Percentiles rank a stretch among this genome's conserved stretches.
Conservation (phyloP, 805 yeast genomes). For the Teunomyces barrocoloradensis region DNA sequence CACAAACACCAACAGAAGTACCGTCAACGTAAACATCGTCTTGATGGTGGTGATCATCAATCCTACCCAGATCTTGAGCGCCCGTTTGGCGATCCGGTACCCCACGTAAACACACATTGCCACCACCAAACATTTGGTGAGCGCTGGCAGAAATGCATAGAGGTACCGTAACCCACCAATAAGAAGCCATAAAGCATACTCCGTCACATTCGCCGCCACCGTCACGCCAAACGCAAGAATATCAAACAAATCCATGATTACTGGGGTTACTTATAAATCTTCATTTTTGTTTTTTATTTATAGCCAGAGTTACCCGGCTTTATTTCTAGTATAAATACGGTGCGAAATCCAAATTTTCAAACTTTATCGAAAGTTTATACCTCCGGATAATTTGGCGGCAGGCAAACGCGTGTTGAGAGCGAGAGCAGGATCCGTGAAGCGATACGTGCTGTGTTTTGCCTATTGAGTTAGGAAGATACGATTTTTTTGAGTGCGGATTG, state of each 20-base stretch:
- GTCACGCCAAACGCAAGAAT: conserved; percentile 9
- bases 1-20: conserved; percentile 12
- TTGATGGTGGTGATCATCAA: conserved; percentile 19
- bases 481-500: conserved; percentile 10
- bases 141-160: neutral
- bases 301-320: conserved; percentile 18
- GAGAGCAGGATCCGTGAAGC: conserved; percentile 18
- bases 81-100: conserved; percentile 14
- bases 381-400: conserved; percentile 35
- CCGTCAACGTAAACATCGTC: conserved; percentile 12
- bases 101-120: conserved; percentile 15
- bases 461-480: conserved; percentile 38
- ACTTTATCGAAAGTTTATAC: conserved; percentile 32
- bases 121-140: conserved; percentile 13
- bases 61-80: conserved; percentile 21
- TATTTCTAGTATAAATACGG: too few species aligned
- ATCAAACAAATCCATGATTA: conserved; percentile 6
- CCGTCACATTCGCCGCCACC: conserved; percentile 10
- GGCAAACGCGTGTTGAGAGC: conserved; percentile 13
- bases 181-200: conserved; percentile 12
- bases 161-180: conserved; percentile 6
- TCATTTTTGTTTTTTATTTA: neutral
- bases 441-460: conserved; percentile 27
- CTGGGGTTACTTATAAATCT: neutral
- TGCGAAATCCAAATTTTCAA: neutral